phyloP scores from a whole-genome alignment of 306 rosid genomes.

The Benincasa hispida region DNA sequence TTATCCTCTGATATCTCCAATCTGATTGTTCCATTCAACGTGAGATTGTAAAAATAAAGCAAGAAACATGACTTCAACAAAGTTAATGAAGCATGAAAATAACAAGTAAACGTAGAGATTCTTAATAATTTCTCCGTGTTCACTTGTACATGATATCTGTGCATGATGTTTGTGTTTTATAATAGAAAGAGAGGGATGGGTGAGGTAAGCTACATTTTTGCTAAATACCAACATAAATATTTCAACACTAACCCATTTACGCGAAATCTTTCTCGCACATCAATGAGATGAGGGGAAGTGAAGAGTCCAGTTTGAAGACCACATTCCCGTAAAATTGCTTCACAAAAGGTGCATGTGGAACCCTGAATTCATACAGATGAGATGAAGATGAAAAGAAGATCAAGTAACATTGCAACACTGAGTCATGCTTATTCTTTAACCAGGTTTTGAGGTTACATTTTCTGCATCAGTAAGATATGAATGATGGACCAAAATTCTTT shows the following conservation, averaged over 20 bases:
- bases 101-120: neutral
- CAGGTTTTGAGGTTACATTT: neutral
- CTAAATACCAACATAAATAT: neutral
- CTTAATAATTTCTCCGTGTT: neutral
- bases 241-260: conserved; percentile 49
- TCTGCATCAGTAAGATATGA: neutral
- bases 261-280: conserved; percentile 60
- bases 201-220: neutral
- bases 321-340: conserved; percentile 58
- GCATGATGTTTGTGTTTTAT: neutral
- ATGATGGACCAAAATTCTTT: neutral
- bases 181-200: neutral
- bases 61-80: neutral
- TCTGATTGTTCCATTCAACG: conserved; percentile 25
- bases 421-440: neutral
- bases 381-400: neutral
- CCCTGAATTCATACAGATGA: conserved; percentile 27
- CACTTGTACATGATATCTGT: neutral
- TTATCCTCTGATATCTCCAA: conserved; percentile 51
- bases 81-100: neutral
- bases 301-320: conserved; percentile 67
- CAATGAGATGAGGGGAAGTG: conserved; percentile 61
- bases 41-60: neutral
- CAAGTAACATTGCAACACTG: neutral
- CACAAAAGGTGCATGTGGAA: conserved; percentile 58